Evolutionary conservation across 345 rosid genomes (phyloP), one percentile per base, ranked within the genome.

Genomic region (Lumnitzera racemosa): DNA sequence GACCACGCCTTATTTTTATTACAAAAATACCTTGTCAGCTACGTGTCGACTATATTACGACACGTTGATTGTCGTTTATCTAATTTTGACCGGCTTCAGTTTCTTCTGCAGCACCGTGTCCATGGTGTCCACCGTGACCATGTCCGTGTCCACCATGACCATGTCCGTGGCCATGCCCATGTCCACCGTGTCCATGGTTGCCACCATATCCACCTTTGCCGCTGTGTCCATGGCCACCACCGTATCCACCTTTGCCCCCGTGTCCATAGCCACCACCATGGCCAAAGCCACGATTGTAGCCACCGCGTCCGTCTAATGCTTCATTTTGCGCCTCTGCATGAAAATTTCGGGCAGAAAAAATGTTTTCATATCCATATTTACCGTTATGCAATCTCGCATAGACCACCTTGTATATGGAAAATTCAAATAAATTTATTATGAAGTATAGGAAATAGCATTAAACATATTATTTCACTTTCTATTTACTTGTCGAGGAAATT

Each of bases 91-190:
- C 57, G n/a, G 25, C 27, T 43, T 61, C 17, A 12, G 49, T 63
- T 47, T 47, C 63, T 9, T 15, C 56, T 4, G 15, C 31, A n/a
- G 13, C 41, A n/a, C 49, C 57, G n/a, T 69, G 68, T 8, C 64
- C 59, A 11, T 49, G 60, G 46, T 55, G 51, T 14, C 63, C 64
- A 14, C 54, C 53, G 2, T 69, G 68, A 29, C 59, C 67, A 20
- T 63, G 6, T 36, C 43, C 43, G 11, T 61, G 29, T 5, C 59
- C 56, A 4, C 61, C 59, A 4, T 55, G 29, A 2, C 67, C 55
- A 14, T 55, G 53, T 2, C 56, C 62, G 1, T 48, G 7, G 7
- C 58, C 58, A 23, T 0, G 11, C 29, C 27, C 58, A 4, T 9
- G 15, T 23, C 59, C 59, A 0, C 16, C 20, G 2, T 62, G 1